Percentiles rank a stretch among this genome's conserved stretches.
Evolutionary conservation across 306 rosid genomes (phyloP).

Genomic region (Styphnolobium japonicum): DNA sequence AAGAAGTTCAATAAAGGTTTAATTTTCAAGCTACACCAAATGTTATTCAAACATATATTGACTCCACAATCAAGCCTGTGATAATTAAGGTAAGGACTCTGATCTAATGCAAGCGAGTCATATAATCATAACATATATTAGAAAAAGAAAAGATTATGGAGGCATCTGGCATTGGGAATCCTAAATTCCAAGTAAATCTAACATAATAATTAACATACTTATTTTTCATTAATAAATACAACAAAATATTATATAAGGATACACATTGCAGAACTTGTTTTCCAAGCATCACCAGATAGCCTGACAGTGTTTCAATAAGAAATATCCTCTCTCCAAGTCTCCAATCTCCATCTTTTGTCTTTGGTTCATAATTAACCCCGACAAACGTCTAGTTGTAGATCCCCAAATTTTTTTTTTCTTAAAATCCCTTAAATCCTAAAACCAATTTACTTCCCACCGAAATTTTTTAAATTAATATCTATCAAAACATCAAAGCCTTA

Average conservation of each 20-base stretch:
- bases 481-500: background rate
- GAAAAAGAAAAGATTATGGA: background rate
- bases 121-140: background rate
- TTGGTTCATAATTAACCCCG: background rate
- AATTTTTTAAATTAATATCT: background rate
- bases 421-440: background rate
- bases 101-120: background rate
- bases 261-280: no score
- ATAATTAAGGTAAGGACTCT: background rate
- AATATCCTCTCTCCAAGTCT: background rate
- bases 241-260: no score
- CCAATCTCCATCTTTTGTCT: background rate
- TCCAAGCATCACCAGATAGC: no score
- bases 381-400: background rate
- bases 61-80: background rate
- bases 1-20: background rate
- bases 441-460: background rate
- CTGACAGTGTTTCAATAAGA: no score
- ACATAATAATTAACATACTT: background rate
- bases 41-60: background rate
- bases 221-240: no score
- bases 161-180: background rate
- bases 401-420: background rate
- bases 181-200: conserved; percentile 8
- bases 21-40: background rate